phyloP scores from a whole-genome alignment of 2,329 filamentous ascomycete species.

The Diatrype stigma region DNA sequence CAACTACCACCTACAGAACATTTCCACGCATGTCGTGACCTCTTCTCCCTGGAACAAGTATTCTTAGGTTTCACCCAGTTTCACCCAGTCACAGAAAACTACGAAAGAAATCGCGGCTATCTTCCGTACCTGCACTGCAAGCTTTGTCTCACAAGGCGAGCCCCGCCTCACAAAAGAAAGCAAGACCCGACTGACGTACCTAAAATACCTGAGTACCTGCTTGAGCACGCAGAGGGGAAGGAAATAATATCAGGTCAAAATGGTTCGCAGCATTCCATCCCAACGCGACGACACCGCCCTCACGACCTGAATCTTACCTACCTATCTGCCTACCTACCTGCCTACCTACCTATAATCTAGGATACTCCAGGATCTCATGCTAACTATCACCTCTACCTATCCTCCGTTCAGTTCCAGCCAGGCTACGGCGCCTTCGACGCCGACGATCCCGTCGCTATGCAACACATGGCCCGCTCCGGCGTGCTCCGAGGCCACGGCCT shows the following conservation, averaged over 20 bases:
- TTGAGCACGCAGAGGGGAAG: too few relatives aligned
- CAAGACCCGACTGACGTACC: too few relatives aligned
- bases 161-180: not conserved
- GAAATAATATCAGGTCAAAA: too few relatives aligned
- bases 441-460: conserved; percentile 44
- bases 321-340: too few relatives aligned
- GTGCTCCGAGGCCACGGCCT: conserved; percentile 43
- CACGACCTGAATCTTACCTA: too few relatives aligned
- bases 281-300: too few relatives aligned
- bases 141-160: not conserved
- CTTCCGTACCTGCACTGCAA: not conserved
- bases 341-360: not conserved
- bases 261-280: too few relatives aligned
- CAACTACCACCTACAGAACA: not conserved
- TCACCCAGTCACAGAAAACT: too few relatives aligned
- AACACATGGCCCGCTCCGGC: conserved; percentile 42
- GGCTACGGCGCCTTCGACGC: conserved; percentile 42
- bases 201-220: too few relatives aligned
- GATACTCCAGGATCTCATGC: conserved; percentile 9
- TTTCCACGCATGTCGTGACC: too few relatives aligned
- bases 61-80: too few relatives aligned
- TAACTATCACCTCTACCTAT: conserved; percentile 5
- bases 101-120: not conserved
- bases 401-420: conserved; percentile 24
- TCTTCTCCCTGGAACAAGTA: too few relatives aligned